Evolutionary conservation across 2,329 filamentous ascomycete species (phyloP).

Genomic region (Lizonia empirigonia): DNA sequence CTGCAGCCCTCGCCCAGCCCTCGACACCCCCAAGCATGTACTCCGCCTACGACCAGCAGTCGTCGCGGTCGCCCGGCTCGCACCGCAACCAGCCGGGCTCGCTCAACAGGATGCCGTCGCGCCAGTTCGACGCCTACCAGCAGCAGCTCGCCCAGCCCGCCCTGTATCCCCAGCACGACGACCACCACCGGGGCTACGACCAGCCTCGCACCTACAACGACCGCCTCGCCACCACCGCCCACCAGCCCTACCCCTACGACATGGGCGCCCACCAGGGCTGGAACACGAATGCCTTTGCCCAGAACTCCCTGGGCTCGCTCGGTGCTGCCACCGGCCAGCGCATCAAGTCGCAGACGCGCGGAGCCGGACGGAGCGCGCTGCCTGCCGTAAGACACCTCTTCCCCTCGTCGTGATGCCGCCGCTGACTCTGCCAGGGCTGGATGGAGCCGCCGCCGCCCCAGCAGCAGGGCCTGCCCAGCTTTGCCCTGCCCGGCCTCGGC

Average conservation of each 20-base stretch:
- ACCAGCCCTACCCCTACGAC: slow-evolving; percentile 70
- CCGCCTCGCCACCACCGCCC: slow-evolving; percentile 63
- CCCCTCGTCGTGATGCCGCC: not conserved
- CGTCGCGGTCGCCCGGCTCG: slow-evolving; percentile 74
- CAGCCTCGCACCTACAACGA: slow-evolving; percentile 61
- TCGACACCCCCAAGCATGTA: slow-evolving; percentile 42
- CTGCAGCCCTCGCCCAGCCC: slow-evolving; percentile 22
- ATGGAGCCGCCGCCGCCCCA: slow-evolving; percentile 52
- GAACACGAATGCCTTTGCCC: slow-evolving; percentile 76
- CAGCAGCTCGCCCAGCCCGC: slow-evolving; percentile 65
- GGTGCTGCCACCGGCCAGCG: slow-evolving; percentile 57
- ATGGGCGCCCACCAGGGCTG: slow-evolving; percentile 74
- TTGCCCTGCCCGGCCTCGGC: slow-evolving; percentile 50
- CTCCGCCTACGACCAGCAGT: slow-evolving; percentile 45
- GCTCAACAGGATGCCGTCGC: slow-evolving; percentile 73
- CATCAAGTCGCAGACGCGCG: slow-evolving; percentile 62
- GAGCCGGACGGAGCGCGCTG: slow-evolving; percentile 63
- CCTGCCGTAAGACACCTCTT: slow-evolving; percentile 68
- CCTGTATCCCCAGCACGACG: slow-evolving; percentile 64
- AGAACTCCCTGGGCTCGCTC: slow-evolving; percentile 67
- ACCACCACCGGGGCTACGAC: slow-evolving; percentile 41
- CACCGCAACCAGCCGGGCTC: slow-evolving; percentile 69
- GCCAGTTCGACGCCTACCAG: slow-evolving; percentile 76
- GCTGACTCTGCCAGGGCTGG: slow-evolving; percentile 59
- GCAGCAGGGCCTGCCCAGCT: slow-evolving; percentile 51